These are phyloP conservation scores for Coix lacrymajobi DNA, from an alignment of 176 grass and related monocot species.

Conservation along the genomic window DNA sequence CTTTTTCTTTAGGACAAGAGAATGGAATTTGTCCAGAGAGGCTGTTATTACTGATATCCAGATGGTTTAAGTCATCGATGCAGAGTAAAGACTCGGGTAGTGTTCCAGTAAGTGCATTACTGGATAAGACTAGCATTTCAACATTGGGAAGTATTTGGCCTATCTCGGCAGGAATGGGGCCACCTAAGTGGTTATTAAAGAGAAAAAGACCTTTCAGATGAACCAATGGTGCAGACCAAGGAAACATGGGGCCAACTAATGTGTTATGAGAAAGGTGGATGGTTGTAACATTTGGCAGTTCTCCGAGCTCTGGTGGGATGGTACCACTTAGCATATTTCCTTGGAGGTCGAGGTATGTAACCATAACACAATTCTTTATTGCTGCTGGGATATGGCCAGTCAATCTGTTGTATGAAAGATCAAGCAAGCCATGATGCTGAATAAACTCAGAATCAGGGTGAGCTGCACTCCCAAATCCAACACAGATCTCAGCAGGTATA, in stretches of 20 bases:
- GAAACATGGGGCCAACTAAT: conserved; percentile 58
- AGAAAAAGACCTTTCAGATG: conserved; percentile 83
- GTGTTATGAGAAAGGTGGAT: conserved; percentile 76
- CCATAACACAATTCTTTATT: conserved; percentile 60
- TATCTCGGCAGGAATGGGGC: conserved; percentile 62
- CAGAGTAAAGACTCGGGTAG: conserved; percentile 64
- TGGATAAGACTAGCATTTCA: conserved; percentile 67
- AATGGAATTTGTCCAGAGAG: conserved; percentile 73
- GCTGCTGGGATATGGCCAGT: conserved; percentile 63
- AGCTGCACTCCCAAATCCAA: conserved; percentile 58
- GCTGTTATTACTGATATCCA: conserved; percentile 81
- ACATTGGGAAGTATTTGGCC: conserved; percentile 60
- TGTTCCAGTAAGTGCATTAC: conserved; percentile 63
- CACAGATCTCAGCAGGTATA: conserved; percentile 74
- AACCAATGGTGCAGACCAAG: conserved; percentile 41
- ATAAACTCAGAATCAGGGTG: conserved; percentile 90
- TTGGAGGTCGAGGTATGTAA: conserved; percentile 70
- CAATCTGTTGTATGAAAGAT: conserved; percentile 80
- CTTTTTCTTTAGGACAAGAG: conserved; percentile 26
- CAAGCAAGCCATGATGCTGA: conserved; percentile 88
- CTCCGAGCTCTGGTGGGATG: conserved; percentile 68
- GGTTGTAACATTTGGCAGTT: conserved; percentile 62
- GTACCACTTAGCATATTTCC: conserved; percentile 74
- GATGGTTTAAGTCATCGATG: conserved; percentile 42
- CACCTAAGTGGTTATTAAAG: conserved; percentile 74